Base-by-base conservation (phyloP, 352 stramenopile genomes). In the Phytophthora chlamydospora region DNA sequence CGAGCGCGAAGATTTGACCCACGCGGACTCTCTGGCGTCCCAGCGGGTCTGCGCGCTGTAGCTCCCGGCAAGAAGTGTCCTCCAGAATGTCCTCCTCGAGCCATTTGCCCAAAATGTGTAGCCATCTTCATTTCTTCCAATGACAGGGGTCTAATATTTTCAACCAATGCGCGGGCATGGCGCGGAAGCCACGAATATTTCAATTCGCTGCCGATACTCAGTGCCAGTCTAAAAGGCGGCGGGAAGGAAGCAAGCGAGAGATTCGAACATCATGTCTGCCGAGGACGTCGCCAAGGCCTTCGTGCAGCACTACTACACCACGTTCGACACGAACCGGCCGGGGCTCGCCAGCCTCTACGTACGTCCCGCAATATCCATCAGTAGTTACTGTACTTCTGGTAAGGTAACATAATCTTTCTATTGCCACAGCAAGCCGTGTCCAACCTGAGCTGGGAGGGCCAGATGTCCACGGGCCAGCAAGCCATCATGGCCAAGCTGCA, bases 401-500 rank as follows among this genome's bases (percentile, higher is more conserved):
- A 29, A 9, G 4, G 31, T 42, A 36, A 14, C 27, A 9, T 2
- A n/a, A 50, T 21, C 44, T 9, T 36, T 2, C 16, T 40, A 21
- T 51, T 38, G 40, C 24, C n/a, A 9, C 55, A 92, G 84, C 84
- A 90, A 89, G 66, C 46, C 19, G 73, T 80, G 58, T 95, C 85
- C 57, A 83, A 78, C 52, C 78, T 96, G 77, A 93, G 60, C 62
- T 96, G 86, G 76, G 88, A 96, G 57, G 84, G 83, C 19, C 48
- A 69, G 49, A 78, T 90, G 71, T 53, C 79, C 32, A 82, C 75
- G 38, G 84, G 87, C 62, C 91, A 84, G 54, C 81, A 93, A 72
- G 71, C 67, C 33, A 98, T 98, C 62, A 74, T 98, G 59, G 66
- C 76, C 32, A 98, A 98, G 78, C 75, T 98, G 29, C 79, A 85